Conservation (phyloP, 495 filamentous ascomycete genomes). For the Xylaria sp. region DNA sequence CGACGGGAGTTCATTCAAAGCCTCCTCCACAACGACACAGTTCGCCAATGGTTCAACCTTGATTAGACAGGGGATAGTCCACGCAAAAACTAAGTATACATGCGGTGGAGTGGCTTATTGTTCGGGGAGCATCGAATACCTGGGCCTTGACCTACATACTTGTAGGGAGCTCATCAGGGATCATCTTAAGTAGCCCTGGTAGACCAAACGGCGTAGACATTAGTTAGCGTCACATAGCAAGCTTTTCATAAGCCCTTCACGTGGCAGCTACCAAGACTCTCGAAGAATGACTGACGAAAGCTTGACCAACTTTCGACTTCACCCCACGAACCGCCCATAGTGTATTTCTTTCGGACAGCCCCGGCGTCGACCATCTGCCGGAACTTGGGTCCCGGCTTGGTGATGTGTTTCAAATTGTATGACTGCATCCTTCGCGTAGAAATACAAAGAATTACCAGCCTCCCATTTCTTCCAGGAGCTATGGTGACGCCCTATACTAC, state of each 20-base stretch:
- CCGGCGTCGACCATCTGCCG: conserved; percentile 26
- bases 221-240: conserved; percentile 20
- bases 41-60: conserved; percentile 22
- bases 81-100: neutral
- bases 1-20: conserved; percentile 26
- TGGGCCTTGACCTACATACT: neutral
- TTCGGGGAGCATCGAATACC: neutral
- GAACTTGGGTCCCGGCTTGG: conserved; percentile 26
- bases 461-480: neutral
- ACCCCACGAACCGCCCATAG: conserved; percentile 5
- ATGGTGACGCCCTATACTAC: conserved; percentile 21
- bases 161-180: conserved; percentile 13
- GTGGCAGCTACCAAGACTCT: conserved; percentile 21
- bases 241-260: conserved; percentile 4
- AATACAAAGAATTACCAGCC: conserved; percentile 13
- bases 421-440: conserved; percentile 31
- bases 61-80: conserved; percentile 12
- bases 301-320: conserved; percentile 12
- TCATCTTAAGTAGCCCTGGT: conserved; percentile 5
- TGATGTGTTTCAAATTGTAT: conserved; percentile 31
- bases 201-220: conserved; percentile 11
- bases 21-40: conserved; percentile 26
- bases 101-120: conserved; percentile 10
- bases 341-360: conserved; percentile 17
- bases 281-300: conserved; percentile 6